Conservation (phyloP, 2,329 filamentous ascomycete genomes). For the Incumbomyces lentus region DNA sequence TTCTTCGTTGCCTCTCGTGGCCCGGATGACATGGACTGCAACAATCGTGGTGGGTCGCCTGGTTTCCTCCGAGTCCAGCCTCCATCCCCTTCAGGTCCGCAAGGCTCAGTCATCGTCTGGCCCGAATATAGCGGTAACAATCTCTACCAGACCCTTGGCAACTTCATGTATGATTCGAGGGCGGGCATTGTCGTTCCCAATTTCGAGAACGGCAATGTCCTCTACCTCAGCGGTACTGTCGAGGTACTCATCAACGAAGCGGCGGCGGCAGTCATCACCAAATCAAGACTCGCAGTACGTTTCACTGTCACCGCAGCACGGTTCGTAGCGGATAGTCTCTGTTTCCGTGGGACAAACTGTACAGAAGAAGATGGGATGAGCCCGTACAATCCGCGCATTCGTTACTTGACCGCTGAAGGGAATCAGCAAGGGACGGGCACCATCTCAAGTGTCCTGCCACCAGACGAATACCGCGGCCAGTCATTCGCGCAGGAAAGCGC, state of each 20-base stretch:
- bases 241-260: constrained; percentile 55
- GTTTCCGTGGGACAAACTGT: constrained; percentile 49
- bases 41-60: constrained; percentile 63
- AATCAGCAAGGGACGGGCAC: constrained; percentile 5
- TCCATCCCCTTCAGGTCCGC: constrained; percentile 37
- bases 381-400: constrained; percentile 69
- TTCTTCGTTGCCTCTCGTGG: constrained; percentile 67
- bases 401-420: constrained; percentile 52
- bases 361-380: constrained; percentile 31
- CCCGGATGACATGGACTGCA: constrained; percentile 64
- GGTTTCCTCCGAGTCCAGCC: constrained; percentile 59
- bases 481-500: constrained; percentile 8
- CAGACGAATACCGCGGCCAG: constrained; percentile 6
- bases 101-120: constrained; percentile 51
- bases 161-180: constrained; percentile 55
- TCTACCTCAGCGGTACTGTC: constrained; percentile 63
- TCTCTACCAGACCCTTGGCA: constrained; percentile 74
- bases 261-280: constrained; percentile 54
- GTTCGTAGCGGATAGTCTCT: constrained; percentile 54
- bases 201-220: constrained; percentile 59
- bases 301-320: constrained; percentile 52
- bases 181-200: constrained; percentile 65
- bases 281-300: constrained; percentile 62
- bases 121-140: constrained; percentile 80
- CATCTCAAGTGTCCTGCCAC: constrained; percentile 5